Conservation (phyloP, 2,329 filamentous ascomycete genomes). For the Fusarium marasasianum region DNA sequence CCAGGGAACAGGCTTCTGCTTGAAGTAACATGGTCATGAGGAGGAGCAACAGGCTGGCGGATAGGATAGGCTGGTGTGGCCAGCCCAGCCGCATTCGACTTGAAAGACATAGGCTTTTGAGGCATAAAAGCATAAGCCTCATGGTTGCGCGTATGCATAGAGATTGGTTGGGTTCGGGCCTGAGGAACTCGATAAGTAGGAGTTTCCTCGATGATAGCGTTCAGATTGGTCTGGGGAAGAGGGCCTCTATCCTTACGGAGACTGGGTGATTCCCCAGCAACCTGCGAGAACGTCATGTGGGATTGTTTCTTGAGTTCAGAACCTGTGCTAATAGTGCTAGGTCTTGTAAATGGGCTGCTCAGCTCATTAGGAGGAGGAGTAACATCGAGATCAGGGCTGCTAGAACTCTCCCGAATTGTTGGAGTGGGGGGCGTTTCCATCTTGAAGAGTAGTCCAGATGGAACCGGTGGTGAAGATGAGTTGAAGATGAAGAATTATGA, state of each 20-base stretch:
- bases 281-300: neutral
- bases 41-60: slow-evolving; percentile 10
- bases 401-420: slow-evolving; percentile 15
- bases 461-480: neutral
- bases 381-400: slow-evolving; percentile 11
- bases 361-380: slow-evolving; percentile 10
- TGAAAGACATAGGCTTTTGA: neutral
- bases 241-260: neutral
- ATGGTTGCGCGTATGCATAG: neutral
- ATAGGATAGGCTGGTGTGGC: neutral
- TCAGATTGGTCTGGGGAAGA: neutral
- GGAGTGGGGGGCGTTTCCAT: slow-evolving; percentile 14
- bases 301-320: neutral
- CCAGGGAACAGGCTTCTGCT: neutral
- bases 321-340: slow-evolving; percentile 1
- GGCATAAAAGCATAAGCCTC: neutral
- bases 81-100: neutral
- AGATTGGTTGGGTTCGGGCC: neutral
- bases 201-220: neutral
- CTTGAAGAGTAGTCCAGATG: slow-evolving; percentile 1
- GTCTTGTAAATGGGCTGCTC: slow-evolving; percentile 26
- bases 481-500: neutral
- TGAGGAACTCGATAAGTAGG: neutral
- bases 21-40: neutral
- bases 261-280: neutral